Evolutionary conservation across 2,329 filamentous ascomycete genomes (phyloP), one percentile per base, ranked within the genome.

Genomic region (Fusarium hostae): DNA sequence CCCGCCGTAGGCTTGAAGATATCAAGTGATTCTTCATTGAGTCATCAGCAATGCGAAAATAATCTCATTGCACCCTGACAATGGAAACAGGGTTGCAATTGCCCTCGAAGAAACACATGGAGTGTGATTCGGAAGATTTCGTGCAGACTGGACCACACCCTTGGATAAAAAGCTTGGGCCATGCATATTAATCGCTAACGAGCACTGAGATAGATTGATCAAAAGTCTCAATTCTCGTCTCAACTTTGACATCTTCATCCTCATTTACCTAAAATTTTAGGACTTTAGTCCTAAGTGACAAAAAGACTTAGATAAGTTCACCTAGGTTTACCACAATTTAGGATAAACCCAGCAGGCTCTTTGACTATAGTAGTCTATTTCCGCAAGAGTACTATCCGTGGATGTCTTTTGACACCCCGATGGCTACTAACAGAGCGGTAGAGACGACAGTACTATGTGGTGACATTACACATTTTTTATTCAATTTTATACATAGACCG

Each of bases 11-110:
- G 40, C 58, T 43, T 13, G 54, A 59, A 43, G 56, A 24, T 10
- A 43, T 44, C 12, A 44, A 59, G 2, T 47, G 55, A 24, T 52
- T 12, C 54, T 51, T 72, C 70, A 72, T 67, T 43, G 39, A 57
- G 39, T 55, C 58, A 58, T 61, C 39, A 28, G 22, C 15, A 16
- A 28, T 32, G 57, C 16, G 22, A 37, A 28, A 15, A 45, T 1
- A 20, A 47, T 34, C 32, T 59, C 62, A 73, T 68, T 39, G 32
- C 22, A 26, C 32, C 32, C 30, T 37, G 8, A 10, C 16, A 34
- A 51, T 13, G 24, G 35, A 59, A 45, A 22, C 34, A 37, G 28
- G 28, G 51, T 66, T 65, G 26, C 57, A 59, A 22, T 58, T 37
- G 64, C 50, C n/a, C 62, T 65, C 45, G 16, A 34, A 34, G 40